Evolutionary conservation across 495 filamentous ascomycete species (phyloP).

Genomic region (Podospora tetraspora): DNA sequence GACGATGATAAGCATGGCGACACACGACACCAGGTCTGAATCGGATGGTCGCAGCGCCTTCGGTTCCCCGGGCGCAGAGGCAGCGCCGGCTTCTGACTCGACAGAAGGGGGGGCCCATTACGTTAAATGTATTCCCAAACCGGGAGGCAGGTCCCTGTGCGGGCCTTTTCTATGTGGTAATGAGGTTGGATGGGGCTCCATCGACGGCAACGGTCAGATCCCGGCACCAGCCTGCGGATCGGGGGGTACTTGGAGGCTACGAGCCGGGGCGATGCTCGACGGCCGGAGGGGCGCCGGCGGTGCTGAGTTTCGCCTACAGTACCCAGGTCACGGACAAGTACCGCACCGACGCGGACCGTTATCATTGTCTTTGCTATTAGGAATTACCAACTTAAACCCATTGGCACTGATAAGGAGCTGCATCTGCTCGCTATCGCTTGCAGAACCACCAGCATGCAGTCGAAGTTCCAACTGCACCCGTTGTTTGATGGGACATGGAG

Average conservation of each 20-base stretch:
- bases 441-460: too few species aligned
- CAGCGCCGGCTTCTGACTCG: slow-evolving; percentile 28
- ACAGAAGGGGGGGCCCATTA: slow-evolving; percentile 42
- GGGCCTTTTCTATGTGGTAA: slow-evolving; percentile 48
- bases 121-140: slow-evolving; percentile 46
- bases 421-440: slow-evolving; percentile 20
- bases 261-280: background rate
- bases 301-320: background rate
- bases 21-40: background rate
- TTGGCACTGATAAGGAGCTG: slow-evolving; percentile 28
- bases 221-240: slow-evolving; percentile 14
- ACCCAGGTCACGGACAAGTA: slow-evolving; percentile 14
- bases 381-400: slow-evolving; percentile 33
- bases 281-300: background rate
- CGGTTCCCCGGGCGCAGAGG: slow-evolving; percentile 2
- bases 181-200: slow-evolving; percentile 21
- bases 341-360: slow-evolving; percentile 19
- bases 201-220: slow-evolving; percentile 15
- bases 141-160: slow-evolving; percentile 27
- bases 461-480: background rate
- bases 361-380: slow-evolving; percentile 34
- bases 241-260: background rate
- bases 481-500: background rate
- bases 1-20: slow-evolving; percentile 1
- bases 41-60: background rate